These are phyloP conservation scores for Candida succiphila DNA, from an alignment of 805 yeast species.

Conservation along the genomic window DNA sequence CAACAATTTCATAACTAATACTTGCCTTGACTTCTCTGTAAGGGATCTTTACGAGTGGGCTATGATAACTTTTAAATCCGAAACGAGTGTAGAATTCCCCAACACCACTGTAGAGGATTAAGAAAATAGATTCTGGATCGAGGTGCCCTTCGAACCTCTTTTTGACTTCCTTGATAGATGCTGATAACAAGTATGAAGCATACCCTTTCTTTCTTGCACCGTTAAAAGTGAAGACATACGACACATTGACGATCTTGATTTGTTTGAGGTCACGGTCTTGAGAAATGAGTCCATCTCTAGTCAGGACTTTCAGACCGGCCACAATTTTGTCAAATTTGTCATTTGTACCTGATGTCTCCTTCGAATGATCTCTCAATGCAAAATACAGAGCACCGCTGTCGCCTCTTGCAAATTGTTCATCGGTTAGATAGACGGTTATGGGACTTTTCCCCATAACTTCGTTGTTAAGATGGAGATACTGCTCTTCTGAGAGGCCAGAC, in stretches of 20 bases:
- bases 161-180: conserved; percentile 17
- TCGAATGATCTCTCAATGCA: conserved; percentile 11
- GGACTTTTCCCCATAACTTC: conserved; percentile 8
- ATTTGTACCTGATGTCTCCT: conserved; percentile 1
- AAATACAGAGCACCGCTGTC: conserved; percentile 18
- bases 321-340: conserved; percentile 11
- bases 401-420: conserved; percentile 1
- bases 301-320: conserved; percentile 19
- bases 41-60: no score
- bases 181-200: conserved; percentile 36
- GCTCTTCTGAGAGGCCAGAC: conserved; percentile 8
- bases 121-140: conserved; percentile 15
- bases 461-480: conserved; percentile 16
- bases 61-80: conserved; percentile 35
- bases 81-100: conserved; percentile 56
- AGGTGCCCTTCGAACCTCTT: neutral
- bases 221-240: conserved; percentile 48
- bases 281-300: conserved; percentile 8
- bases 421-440: conserved; percentile 14
- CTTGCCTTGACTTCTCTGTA: no score
- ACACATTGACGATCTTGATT: conserved; percentile 25
- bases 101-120: conserved; percentile 61
- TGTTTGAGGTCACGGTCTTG: conserved; percentile 8
- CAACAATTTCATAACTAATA: no score
- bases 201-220: conserved; percentile 44